phyloP scores from a whole-genome alignment of 306 rosid species.

The Ziziphus jujuba region DNA sequence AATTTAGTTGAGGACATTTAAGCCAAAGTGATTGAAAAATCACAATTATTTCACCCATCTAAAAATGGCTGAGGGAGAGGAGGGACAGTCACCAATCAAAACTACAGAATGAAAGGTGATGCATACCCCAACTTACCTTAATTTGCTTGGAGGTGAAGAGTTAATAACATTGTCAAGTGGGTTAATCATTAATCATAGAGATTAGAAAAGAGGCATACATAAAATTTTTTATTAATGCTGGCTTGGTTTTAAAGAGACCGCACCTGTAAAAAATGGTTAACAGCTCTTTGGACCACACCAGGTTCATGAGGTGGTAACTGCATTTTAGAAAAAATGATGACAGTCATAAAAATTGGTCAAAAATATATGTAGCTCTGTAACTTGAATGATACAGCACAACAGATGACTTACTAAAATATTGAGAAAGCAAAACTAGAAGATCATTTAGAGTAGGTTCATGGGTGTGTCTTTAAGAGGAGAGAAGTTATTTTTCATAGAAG shows the following conservation, averaged over 20 bases:
- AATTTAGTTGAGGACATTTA: neutral
- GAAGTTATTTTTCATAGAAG: neutral
- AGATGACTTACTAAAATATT: neutral
- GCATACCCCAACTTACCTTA: too few relatives aligned
- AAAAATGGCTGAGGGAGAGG: too few relatives aligned
- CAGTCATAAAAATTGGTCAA: neutral
- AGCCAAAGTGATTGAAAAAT: too few relatives aligned
- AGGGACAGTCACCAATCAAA: neutral
- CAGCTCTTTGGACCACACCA: slow-evolving; percentile 73
- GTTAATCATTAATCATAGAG: too few relatives aligned
- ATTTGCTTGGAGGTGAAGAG: too few relatives aligned
- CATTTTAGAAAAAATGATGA: slow-evolving; percentile 20
- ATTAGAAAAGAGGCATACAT: too few relatives aligned
- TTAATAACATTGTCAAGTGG: too few relatives aligned
- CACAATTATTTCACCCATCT: too few relatives aligned
- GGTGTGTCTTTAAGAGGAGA: neutral
- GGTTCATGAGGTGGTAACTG: slow-evolving; percentile 94
- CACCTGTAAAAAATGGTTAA: slow-evolving; percentile 97
- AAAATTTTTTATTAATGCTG: slow-evolving; percentile 7
- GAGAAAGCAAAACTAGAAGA: neutral
- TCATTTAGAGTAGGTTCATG: neutral
- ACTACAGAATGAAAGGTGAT: neutral
- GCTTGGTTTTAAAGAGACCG: slow-evolving; percentile 10
- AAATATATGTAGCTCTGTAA: neutral
- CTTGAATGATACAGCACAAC: neutral